Base-by-base conservation (phyloP, 2,329 filamentous ascomycete species). In the Nemania sp. region DNA sequence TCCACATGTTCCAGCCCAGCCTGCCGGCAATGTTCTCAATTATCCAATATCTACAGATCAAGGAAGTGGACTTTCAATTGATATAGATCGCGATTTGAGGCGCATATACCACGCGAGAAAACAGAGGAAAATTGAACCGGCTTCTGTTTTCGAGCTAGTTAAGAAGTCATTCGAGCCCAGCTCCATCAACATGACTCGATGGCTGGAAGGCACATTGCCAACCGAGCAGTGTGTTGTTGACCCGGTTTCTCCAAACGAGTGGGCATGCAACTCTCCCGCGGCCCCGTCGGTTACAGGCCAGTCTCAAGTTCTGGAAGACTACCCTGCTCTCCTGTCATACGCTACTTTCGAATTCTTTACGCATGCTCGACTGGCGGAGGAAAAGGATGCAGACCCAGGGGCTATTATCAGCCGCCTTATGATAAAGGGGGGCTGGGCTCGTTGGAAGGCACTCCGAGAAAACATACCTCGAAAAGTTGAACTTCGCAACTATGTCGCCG, bases 321-420 rank as follows among this genome's bases (percentile, higher is more conserved):
- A 37, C 23, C 44, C 44, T 14, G 44, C 31, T n/a, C 44, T 47
- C 31, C 20, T 37, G 2, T 47, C 33, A 2, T 47, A 47, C 8
- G 33, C 44, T 28, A 47, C 31, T 11, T 20, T n/a, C 6, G 20
- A 28, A 23, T 36, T 46, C 19, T 36, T 46, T 6, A 26, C 30
- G 3, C 43, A 46, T 11, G 43, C 43, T 34, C 19, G 30, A 11
- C 30, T 34, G 14, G 43, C 43, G 7, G 5, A 36, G 30, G 22
- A 24, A 1, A 11, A 5, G 17, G 31, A 31, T 1, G 20, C 19
- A 17, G 30, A 46, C 14, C 19, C 30, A 28, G 15, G 5, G 5
- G 8, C 24, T 7, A 43, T 43, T 19, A 19, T 43, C 14, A 15
- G n/a, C n/a, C n/a, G n/a, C n/a, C n/a, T n/a, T n/a, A n/a, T n/a